These are phyloP conservation scores for Panicum hallii DNA, from an alignment of 202 grass and related monocot species.

Conservation along the genomic window DNA sequence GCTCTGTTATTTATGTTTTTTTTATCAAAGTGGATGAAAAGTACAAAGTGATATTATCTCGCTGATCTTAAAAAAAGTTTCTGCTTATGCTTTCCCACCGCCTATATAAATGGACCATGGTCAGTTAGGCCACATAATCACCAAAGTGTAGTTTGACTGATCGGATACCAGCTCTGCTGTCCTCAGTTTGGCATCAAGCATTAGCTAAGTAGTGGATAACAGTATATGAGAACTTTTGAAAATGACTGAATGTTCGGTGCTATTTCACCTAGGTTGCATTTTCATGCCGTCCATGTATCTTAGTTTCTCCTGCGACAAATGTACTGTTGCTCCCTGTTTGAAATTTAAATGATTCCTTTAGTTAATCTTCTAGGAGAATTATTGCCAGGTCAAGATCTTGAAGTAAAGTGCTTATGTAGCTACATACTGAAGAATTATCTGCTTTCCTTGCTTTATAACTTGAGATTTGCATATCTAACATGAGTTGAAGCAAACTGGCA, in stretches of 20 bases:
- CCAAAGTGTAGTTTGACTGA: background rate
- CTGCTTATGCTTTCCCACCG: background rate
- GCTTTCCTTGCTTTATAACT: background rate
- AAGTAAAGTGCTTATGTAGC: background rate
- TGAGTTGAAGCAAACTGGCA: background rate
- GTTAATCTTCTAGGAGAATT: background rate
- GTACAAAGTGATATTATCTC: background rate
- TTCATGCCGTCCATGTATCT: background rate
- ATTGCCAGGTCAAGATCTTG: background rate
- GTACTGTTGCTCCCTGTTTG: background rate
- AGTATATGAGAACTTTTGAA: background rate
- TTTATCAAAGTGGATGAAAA: background rate
- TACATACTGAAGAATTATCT: background rate
- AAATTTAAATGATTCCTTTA: constrained; percentile 4
- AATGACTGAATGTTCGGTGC: background rate
- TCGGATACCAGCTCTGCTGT: background rate
- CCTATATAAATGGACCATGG: background rate
- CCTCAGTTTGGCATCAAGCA: background rate
- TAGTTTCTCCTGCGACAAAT: background rate
- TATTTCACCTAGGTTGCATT: background rate
- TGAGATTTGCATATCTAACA: background rate
- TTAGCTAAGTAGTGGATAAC: background rate
- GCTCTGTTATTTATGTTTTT: constrained; percentile 22
- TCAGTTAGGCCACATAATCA: background rate
- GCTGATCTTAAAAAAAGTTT: background rate